Evolutionary conservation across 2,329 filamentous ascomycete species (phyloP).

Genomic region (Epichloe typhina): DNA sequence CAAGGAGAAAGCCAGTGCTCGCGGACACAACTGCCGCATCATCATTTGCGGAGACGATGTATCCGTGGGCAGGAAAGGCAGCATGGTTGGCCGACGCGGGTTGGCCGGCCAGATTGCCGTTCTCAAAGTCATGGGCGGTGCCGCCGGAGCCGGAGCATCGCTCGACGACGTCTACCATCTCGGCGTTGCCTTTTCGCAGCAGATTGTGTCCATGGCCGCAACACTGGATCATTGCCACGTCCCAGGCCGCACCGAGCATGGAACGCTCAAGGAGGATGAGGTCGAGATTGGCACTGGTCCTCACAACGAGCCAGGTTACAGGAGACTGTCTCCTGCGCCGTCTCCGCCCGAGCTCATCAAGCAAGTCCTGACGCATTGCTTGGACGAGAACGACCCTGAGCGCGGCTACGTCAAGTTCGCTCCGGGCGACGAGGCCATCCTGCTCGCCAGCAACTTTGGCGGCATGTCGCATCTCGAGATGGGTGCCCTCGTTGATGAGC

Average conservation of each 20-base stretch:
- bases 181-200: slow-evolving; percentile 33
- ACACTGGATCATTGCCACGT: slow-evolving; percentile 50
- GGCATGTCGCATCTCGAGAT: slow-evolving; percentile 45
- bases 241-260: slow-evolving; percentile 36
- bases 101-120: slow-evolving; percentile 48
- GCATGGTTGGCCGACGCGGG: slow-evolving; percentile 47
- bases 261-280: slow-evolving; percentile 34
- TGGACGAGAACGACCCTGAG: slow-evolving; percentile 41
- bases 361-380: slow-evolving; percentile 44
- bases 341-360: slow-evolving; percentile 35
- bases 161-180: slow-evolving; percentile 38
- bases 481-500: slow-evolving; percentile 38
- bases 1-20: slow-evolving; percentile 42
- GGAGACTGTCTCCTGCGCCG: slow-evolving; percentile 39
- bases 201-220: slow-evolving; percentile 43
- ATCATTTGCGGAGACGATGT: slow-evolving; percentile 54
- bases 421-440: slow-evolving; percentile 33
- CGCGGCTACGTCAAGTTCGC: slow-evolving; percentile 36
- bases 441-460: slow-evolving; percentile 47
- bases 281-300: slow-evolving; percentile 54
- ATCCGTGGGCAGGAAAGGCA: slow-evolving; percentile 43
- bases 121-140: slow-evolving; percentile 42
- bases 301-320: slow-evolving; percentile 52
- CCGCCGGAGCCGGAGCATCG: slow-evolving; percentile 31
- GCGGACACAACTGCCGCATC: slow-evolving; percentile 40